These are phyloP conservation scores for Phytophthora macrochlamydospora DNA, from an alignment of 352 stramenopile species.

Conservation along the genomic window DNA sequence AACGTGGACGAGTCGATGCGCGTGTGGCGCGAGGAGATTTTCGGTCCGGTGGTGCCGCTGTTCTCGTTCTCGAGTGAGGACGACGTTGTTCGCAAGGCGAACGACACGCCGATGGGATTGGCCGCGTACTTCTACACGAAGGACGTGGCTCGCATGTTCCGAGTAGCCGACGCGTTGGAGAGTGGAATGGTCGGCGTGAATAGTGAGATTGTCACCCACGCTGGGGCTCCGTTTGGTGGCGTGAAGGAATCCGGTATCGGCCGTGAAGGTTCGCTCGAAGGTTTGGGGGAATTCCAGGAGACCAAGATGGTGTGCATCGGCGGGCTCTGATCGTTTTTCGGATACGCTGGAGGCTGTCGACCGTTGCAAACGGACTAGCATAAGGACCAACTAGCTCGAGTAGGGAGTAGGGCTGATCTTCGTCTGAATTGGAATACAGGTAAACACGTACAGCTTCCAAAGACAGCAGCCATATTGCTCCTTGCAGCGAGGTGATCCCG, in stretches of 20 bases:
- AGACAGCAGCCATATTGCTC: too few relatives aligned
- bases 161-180: constrained; percentile 85
- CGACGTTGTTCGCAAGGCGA: constrained; percentile 94
- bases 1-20: constrained; percentile 82
- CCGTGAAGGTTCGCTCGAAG: constrained; percentile 85
- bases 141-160: constrained; percentile 83
- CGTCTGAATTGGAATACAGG: too few relatives aligned
- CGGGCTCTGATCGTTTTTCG: constrained; percentile 35
- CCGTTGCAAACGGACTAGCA: too few relatives aligned
- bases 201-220: constrained; percentile 80
- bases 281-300: constrained; percentile 95
- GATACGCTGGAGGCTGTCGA: neutral
- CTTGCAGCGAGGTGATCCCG: too few relatives aligned
- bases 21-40: constrained; percentile 93
- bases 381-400: too few relatives aligned
- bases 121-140: constrained; percentile 95
- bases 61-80: constrained; percentile 93
- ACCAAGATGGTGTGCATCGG: constrained; percentile 94
- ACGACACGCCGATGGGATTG: constrained; percentile 89
- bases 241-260: constrained; percentile 89
- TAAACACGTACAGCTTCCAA: too few relatives aligned
- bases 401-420: too few relatives aligned
- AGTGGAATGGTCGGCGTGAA: constrained; percentile 95
- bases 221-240: constrained; percentile 85
- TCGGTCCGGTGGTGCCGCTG: constrained; percentile 94